Evolutionary conservation across 1,284 basidiomycete genomes (phyloP).

Genomic region (Apiotrichum veenhuisii): DNA sequence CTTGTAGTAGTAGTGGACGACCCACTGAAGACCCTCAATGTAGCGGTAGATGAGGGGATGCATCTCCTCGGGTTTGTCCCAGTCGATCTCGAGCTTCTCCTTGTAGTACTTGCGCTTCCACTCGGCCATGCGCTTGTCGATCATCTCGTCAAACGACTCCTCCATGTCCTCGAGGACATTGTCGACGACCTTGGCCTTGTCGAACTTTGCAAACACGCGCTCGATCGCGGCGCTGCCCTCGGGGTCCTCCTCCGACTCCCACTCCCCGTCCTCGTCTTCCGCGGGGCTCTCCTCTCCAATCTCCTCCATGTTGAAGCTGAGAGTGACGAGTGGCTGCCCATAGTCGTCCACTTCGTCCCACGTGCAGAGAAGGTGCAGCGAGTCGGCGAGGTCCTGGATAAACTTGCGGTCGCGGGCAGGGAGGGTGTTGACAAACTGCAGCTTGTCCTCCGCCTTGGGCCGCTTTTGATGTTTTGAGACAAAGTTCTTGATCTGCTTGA

Average conservation of each 20-base stretch:
- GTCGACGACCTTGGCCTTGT: conserved; percentile 69
- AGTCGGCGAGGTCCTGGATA: conserved; percentile 66
- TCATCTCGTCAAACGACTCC: conserved; percentile 64
- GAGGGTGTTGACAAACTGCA: conserved; percentile 71
- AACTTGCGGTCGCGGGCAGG: conserved; percentile 73
- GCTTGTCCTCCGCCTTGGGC: conserved; percentile 50
- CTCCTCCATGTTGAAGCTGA: conserved; percentile 57
- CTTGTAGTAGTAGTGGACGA: conserved; percentile 97
- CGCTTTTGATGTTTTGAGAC: conserved; percentile 57
- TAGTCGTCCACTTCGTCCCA: conserved; percentile 90
- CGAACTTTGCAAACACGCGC: conserved; percentile 81
- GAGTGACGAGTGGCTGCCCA: conserved; percentile 57
- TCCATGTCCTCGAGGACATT: conserved; percentile 69
- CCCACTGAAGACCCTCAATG: conserved; percentile 95
- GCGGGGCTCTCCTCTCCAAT: conserved; percentile 33
- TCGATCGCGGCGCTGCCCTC: conserved; percentile 69
- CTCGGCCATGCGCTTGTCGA: conserved; percentile 80
- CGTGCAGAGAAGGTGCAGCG: conserved; percentile 67
- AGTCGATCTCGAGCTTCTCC: conserved; percentile 81
- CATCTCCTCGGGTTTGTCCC: conserved; percentile 62
- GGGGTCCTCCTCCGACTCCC: conserved; percentile 52
- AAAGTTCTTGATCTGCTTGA: conserved; percentile 70
- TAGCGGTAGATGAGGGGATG: conserved; percentile 71
- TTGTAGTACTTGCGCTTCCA: conserved; percentile 91
- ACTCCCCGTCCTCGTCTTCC: conserved; percentile 36